Base-by-base conservation (phyloP, 202 grass and related monocot genomes). In the Bolboschoenoplectus hybrid region DNA sequence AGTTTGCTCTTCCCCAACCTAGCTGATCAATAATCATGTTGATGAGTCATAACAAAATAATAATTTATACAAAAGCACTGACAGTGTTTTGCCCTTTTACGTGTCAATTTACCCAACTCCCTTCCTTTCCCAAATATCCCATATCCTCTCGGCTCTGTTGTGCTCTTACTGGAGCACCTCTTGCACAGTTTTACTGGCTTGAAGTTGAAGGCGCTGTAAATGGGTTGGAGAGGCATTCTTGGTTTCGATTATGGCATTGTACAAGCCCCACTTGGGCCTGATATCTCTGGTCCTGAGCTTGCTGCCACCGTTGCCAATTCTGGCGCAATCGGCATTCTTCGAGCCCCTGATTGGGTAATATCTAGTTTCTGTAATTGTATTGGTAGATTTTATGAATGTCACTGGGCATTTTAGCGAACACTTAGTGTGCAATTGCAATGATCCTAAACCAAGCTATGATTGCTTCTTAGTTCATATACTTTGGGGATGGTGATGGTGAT, bases 201-300 rank as follows among this genome's bases (percentile, higher is more conserved):
- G 12, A 35, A 16, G 53, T 64, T 52, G 50, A 20, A 71, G 9
- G n/a, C 53, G 43, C 38, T 57, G 0, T n/a, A 50, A 9, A 92
- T 90, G 93, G 93, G 93, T 67, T 95, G 95, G 95, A 93, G 85
- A 85, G 93, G 95, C 19, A 90, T 95, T 83, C 87, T 98, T 34
- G 96, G 91, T 2, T 98, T 95, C 65, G 91, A 95, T 71, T 90
- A 95, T 86, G 91, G 96, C 78, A 55, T 98, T 74, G 89, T 98
- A 74, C 95, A 95, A 86, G 93, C 91, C 41, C 95, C 93, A 67
- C 91, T 98, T 45, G 95, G 93, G 16, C 95, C 95, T 67, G 93
- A 98, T 78, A 92, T 98, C 85, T 95, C 95, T 74, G 93, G 93
- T 4, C 91, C 95, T 7, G 91, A 98, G 72, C 95, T 98, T 84